Percentiles rank a stretch among this genome's conserved stretches.
Conservation (phyloP, 768 basidiomycete genomes). For the Mycena epipterygia region DNA sequence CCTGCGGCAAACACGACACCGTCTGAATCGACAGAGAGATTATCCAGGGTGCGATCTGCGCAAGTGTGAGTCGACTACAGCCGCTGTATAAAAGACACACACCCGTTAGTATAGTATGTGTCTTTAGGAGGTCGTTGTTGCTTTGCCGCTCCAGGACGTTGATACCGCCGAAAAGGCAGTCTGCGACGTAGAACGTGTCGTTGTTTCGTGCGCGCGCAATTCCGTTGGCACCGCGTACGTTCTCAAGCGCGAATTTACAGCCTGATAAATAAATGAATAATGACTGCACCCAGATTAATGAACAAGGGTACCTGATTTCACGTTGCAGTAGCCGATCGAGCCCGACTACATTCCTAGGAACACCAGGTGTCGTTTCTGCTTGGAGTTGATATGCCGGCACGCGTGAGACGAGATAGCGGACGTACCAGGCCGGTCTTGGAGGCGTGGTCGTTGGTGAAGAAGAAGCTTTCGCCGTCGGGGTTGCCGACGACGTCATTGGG, state of each 20-base stretch:
- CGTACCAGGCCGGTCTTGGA: slow-evolving; percentile 70
- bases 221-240: slow-evolving; percentile 72
- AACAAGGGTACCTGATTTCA: slow-evolving; percentile 37
- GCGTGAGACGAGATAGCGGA: slow-evolving; percentile 18
- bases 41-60: slow-evolving; percentile 69
- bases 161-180: slow-evolving; percentile 58
- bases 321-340: slow-evolving; percentile 76
- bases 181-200: slow-evolving; percentile 74
- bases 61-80: slow-evolving; percentile 13
- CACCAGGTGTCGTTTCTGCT: slow-evolving; percentile 36
- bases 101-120: slow-evolving; percentile 69
- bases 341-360: slow-evolving; percentile 52
- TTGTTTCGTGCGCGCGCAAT: slow-evolving; percentile 66
- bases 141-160: slow-evolving; percentile 68
- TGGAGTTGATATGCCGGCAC: not conserved
- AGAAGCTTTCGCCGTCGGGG: slow-evolving; percentile 73
- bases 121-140: slow-evolving; percentile 69
- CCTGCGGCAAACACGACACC: slow-evolving; percentile 77
- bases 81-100: slow-evolving; percentile 19
- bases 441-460: slow-evolving; percentile 78
- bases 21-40: slow-evolving; percentile 69
- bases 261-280: slow-evolving; percentile 43
- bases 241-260: slow-evolving; percentile 70
- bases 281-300: not conserved
- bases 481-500: slow-evolving; percentile 83